Base-by-base conservation (phyloP, 2,329 filamentous ascomycete genomes). In the Cladorrhinum sp. region DNA sequence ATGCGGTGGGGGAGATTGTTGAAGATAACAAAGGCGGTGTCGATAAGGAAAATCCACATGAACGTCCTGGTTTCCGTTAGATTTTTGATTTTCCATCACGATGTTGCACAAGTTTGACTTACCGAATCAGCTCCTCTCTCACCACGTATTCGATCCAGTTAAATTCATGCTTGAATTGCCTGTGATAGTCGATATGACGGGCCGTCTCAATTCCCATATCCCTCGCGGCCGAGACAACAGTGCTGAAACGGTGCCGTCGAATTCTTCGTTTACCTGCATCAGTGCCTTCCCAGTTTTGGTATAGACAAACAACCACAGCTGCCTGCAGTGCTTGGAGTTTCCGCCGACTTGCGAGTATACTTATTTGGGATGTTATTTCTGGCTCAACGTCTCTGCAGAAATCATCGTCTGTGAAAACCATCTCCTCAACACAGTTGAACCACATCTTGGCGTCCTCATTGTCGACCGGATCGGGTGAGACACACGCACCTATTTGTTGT, bases 1-100 rank as follows among this genome's bases (percentile, higher is more conserved):
- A 77, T 73, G 12, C 75, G 68, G n/a, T 74, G 74, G 1, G 75
- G 75, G 0, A 73, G 60, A 38, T 77, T 77, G 65, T 77, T 76
- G 65, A 77, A 76, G 12, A 75, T 76, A 25, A 75, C 70, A 56
- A 76, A 77, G 0, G 73, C 73, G 0, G 74, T 72, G 55, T 77
- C 75, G 12, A 77, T 61, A 3, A 77, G 62, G 24, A 75, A 75
- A 4, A 75, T 69, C 68, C 69, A 76, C 1, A 69, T 63, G 29
- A 76, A 71, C 1, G 63, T 66, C 5, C 69, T 71, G 29, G 16
- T 2, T n/a, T 38, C 52, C 7, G 41, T 12, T 24, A 48, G 38
- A 49, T 12, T 22, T 9, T 25, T 48, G 1, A n/a, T 29, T 5
- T 24, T 51, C 48, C 24, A 60, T 45, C 16, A n/a, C 16, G 57